Conservation (phyloP, 2,329 filamentous ascomycete species). For the Fusarium sp. region DNA sequence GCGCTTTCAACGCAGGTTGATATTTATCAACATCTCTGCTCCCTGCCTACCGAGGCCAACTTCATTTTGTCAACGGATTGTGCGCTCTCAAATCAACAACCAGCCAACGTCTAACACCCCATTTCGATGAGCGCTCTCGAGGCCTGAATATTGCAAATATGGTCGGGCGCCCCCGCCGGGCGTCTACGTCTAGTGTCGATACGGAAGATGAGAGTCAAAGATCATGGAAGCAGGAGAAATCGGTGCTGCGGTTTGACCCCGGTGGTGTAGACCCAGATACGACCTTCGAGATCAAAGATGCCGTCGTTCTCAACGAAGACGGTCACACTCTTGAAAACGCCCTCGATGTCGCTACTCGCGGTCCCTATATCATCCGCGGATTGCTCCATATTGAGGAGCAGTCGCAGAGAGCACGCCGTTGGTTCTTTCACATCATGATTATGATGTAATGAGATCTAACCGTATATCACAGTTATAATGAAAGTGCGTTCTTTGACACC, state of each 20-base stretch:
- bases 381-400: constrained; percentile 62
- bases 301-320: constrained; percentile 65
- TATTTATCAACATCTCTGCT: background rate
- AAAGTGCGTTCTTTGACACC: constrained; percentile 44
- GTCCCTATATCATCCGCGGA: constrained; percentile 71
- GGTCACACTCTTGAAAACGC: constrained; percentile 67
- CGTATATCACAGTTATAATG: constrained; percentile 45
- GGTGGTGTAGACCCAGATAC: constrained; percentile 60
- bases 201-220: constrained; percentile 52
- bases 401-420: constrained; percentile 49
- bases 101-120: background rate
- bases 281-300: constrained; percentile 69
- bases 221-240: constrained; percentile 49
- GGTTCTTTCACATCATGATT: constrained; percentile 32
- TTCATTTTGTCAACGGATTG: background rate
- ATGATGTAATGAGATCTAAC: constrained; percentile 21
- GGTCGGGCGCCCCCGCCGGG: constrained; percentile 52
- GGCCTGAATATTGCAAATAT: constrained; percentile 48
- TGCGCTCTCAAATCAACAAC: background rate
- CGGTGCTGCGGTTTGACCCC: constrained; percentile 45
- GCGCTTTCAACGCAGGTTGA: background rate
- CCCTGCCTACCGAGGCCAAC: background rate
- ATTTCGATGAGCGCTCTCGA: constrained; percentile 25
- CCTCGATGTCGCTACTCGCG: constrained; percentile 66
- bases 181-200: constrained; percentile 58